Evolutionary conservation across 306 rosid genomes (phyloP), one percentile per base, ranked within the genome.

Genomic region (Morella rubra): DNA sequence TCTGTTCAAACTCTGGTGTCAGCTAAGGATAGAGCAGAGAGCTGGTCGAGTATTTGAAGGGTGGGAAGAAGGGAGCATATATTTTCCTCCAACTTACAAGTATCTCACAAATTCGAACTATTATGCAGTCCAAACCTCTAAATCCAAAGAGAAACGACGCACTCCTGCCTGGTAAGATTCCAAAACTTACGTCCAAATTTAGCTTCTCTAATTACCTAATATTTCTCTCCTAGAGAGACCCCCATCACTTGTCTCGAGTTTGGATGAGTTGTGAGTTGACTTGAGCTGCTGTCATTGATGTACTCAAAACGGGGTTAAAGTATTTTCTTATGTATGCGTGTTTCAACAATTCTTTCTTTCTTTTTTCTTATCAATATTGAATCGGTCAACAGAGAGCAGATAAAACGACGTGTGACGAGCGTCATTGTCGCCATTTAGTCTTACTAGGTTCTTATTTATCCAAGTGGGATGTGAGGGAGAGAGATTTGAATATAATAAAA

Each of bases 41-140:
- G 96, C 93, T 55, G 99, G 99, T 44, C 44, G 97, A 83, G 91
- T 95, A 68, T 92, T 95, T 69, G 44, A 88, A 73, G 99, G 95
- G 32, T 95, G 97, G 99, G 91, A 89, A 78, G 99, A 95, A 83
- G 99, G 99, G 9, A 71, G 41, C 32, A 95, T 95, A 84, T 44
- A 41, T 18, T 95, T 95, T 75, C 93, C 99, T 52, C 99, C 99
- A 12, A 95, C 99, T 9, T 95, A 95, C 86, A 95, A 95, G 76
- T 95, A 95, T 77, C 69, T 90, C 0, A 84, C 92, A 22, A 89
- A 95, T 82, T 95, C 99, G 5, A 89, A 92, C 41, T 80, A 85
- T 75, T 92, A 92, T 59, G 99, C 86, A 19, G 86, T 83, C 27
- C 91, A 85, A 79, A 70, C 83, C 72, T 86, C 90, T 40, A 89